A percentile compares a stretch with the other conserved stretches of the same genome.
Evolutionary conservation across 306 rosid species (phyloP).

Genomic region (Cicer arietinum): DNA sequence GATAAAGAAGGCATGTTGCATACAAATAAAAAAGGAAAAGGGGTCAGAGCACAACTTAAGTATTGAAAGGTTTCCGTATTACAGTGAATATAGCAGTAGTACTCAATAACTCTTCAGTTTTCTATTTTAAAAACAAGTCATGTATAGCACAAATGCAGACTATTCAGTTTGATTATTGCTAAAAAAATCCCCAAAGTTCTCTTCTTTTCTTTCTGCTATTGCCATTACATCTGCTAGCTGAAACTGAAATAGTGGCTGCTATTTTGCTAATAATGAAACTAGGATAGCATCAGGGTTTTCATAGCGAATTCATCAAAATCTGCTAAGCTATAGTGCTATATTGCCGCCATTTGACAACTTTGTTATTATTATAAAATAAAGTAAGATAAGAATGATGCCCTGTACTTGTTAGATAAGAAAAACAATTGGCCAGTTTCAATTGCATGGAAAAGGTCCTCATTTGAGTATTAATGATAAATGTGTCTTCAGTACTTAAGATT

Average conservation of each 20-base stretch:
- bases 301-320: neutral
- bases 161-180: neutral
- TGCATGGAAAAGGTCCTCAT: neutral
- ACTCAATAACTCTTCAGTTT: neutral
- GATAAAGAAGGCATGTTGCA: too few species aligned
- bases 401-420: neutral
- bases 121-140: neutral
- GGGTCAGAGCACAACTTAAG: neutral
- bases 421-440: neutral
- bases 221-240: constrained; percentile 5
- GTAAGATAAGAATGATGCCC: constrained; percentile 20
- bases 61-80: neutral
- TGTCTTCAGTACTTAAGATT: neutral
- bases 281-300: neutral
- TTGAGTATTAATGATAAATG: constrained; percentile 1
- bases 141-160: neutral
- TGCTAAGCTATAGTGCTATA: neutral
- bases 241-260: neutral
- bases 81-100: neutral
- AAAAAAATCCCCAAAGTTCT: neutral
- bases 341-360: neutral
- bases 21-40: neutral
- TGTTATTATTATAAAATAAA: constrained; percentile 11
- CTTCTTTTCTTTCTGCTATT: neutral
- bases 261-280: neutral